These are phyloP conservation scores for Cordyceps cateniannulata DNA, from an alignment of 2,329 filamentous ascomycete species.

Conservation along the genomic window DNA sequence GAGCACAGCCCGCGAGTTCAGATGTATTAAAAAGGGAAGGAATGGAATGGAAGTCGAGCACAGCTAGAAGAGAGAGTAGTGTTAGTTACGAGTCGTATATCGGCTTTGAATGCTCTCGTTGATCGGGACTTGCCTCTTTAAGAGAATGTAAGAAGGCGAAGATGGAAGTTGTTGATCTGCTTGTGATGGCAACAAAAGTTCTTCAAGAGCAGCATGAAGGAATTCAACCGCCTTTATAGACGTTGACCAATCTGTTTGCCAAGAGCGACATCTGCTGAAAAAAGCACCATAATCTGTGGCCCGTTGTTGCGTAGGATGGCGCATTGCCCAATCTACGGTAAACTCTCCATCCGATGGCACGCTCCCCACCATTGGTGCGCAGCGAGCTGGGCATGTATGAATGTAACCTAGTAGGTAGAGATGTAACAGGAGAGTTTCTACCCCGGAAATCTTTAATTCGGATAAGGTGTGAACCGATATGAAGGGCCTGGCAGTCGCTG, in stretches of 20 bases:
- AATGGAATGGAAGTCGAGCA: constrained; percentile 13
- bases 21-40: constrained; percentile 16
- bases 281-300: not conserved
- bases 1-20: constrained; percentile 20
- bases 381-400: not conserved
- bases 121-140: not conserved
- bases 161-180: constrained; percentile 3
- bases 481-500: constrained; percentile 9
- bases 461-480: constrained; percentile 11
- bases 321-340: constrained; percentile 6
- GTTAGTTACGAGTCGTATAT: not conserved
- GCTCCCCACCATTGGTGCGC: not conserved
- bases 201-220: not conserved
- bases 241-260: not conserved
- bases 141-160: constrained; percentile 8
- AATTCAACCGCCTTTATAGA: not conserved
- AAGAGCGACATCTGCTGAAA: not conserved
- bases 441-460: constrained; percentile 4
- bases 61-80: not conserved
- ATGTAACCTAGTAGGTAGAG: not conserved
- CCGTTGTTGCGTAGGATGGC: not conserved
- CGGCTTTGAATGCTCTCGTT: not conserved
- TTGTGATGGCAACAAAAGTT: constrained; percentile 16
- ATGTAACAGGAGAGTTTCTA: constrained; percentile 11
- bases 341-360: not conserved